Evolutionary conservation across 257 asterid genomes (phyloP), one percentile per base, ranked within the genome.

Genomic region (Buddleja alternifolia): DNA sequence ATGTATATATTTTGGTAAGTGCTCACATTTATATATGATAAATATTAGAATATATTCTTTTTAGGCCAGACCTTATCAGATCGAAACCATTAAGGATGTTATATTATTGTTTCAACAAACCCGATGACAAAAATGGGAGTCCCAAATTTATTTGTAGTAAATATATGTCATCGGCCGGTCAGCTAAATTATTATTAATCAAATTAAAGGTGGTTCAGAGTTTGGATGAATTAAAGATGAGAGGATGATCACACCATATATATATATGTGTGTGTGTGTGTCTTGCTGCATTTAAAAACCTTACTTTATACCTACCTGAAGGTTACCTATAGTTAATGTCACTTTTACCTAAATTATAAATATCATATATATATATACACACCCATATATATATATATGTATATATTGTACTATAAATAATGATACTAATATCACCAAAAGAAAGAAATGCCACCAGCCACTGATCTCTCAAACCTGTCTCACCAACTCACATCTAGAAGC

Each of bases 401-500:
- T 53, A 32, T 63, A 57, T 56, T 8, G 7, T 2, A 15, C 15
- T 15, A 24, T 19, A 25, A 48, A 69, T 75, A 69, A 70, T 63
- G 68, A 68, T 71, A 75, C 67, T 54, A 74, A 61, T 79, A 75
- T 75, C 71, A 71, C 25, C 36, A 70, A 69, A 44, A 81, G 75
- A 66, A 40, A 81, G 75, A 66, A 51, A 59, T 77, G 68, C 67
- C 66, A 81, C 81, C 80, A 80, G 62, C 86, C 79, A 77, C 81
- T 56, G 34, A 29, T 29, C 77, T 63, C 48, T 82, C 88, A 53
- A 85, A 82, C 89, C 90, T 69, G 76, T 79, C 93, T 84, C 88
- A 91, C 96, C 97, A 88, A 91, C 97, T 89, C 89, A 73, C 93
- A 78, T 89, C 97, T 92, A 92, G 96, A 92, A 92, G 90, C 85